These are phyloP conservation scores for Craterostigma plantagineum DNA, from an alignment of 257 asterid genomes.

Conservation along the genomic window DNA sequence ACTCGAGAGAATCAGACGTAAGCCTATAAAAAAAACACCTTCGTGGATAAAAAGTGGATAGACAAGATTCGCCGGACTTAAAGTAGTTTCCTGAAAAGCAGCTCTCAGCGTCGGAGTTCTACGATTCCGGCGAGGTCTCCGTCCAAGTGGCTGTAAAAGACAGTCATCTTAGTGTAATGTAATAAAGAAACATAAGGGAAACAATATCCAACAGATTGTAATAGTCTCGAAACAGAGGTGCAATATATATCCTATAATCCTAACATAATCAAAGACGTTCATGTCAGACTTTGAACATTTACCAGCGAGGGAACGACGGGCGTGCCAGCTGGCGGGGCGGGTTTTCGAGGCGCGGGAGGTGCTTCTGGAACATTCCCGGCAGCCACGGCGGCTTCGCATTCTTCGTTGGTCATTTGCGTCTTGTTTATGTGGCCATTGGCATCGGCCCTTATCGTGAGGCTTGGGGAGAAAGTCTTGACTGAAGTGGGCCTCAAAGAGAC, in stretches of 20 bases:
- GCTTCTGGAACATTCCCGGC: slow-evolving; percentile 82
- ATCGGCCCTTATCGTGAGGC: slow-evolving; percentile 20
- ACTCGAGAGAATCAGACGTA: background rate
- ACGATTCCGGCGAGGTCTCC: slow-evolving; percentile 89
- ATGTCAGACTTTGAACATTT: slow-evolving; percentile 12
- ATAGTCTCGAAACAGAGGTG: no score
- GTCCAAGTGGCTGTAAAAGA: slow-evolving; percentile 35
- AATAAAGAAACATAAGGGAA: no score
- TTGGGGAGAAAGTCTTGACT: slow-evolving; percentile 8
- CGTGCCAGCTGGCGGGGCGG: slow-evolving; percentile 69
- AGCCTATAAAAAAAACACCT: slow-evolving; percentile 32
- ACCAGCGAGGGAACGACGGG: slow-evolving; percentile 51
- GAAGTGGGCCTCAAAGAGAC: slow-evolving; percentile 12
- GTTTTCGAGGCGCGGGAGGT: slow-evolving; percentile 61
- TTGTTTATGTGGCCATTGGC: slow-evolving; percentile 26
- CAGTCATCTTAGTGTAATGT: no score
- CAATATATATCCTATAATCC: no score
- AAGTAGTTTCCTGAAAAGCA: slow-evolving; percentile 78
- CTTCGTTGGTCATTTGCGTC: slow-evolving; percentile 39
- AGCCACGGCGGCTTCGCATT: slow-evolving; percentile 79
- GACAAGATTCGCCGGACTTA: slow-evolving; percentile 85
- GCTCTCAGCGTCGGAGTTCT: slow-evolving; percentile 52
- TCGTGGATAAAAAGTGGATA: slow-evolving; percentile 96
- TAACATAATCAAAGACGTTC: no score
- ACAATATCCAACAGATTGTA: no score